Evolutionary conservation across 805 yeast genomes (phyloP).

Genomic region (Nakazawaea ambrosiae): DNA sequence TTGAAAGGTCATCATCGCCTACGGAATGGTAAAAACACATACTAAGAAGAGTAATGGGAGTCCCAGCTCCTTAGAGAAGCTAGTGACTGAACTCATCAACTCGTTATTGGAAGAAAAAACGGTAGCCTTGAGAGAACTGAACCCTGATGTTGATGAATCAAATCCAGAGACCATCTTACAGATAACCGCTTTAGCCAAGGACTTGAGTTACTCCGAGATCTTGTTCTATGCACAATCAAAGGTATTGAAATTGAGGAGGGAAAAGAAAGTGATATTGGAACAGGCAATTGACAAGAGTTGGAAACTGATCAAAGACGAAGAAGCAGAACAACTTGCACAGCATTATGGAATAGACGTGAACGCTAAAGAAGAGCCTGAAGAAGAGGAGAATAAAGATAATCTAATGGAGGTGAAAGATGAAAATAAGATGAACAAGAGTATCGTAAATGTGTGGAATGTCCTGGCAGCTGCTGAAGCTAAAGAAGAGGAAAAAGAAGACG

Average conservation of each 20-base stretch:
- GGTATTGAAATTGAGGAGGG: constrained; percentile 62
- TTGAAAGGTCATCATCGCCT: too few relatives aligned
- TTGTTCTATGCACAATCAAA: constrained; percentile 53
- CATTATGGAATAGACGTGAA: constrained; percentile 20
- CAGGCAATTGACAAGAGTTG: constrained; percentile 58
- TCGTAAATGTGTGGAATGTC: constrained; percentile 63
- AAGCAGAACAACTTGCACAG: constrained; percentile 44
- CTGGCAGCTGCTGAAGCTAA: too few relatives aligned
- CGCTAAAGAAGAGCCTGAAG: constrained; percentile 11
- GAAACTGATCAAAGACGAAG: constrained; percentile 50
- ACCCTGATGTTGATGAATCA: constrained; percentile 23
- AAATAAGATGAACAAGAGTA: constrained; percentile 70
- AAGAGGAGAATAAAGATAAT: constrained; percentile 27
- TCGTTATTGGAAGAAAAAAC: constrained; percentile 55
- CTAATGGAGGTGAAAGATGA: constrained; percentile 60
- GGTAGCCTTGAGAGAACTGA: constrained; percentile 28
- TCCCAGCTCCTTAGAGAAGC: constrained; percentile 41
- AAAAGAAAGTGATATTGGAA: constrained; percentile 57
- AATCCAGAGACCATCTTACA: constrained; percentile 29
- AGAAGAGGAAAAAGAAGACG: constrained; percentile 11
- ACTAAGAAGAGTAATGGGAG: constrained; percentile 18
- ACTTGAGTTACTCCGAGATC: constrained; percentile 44
- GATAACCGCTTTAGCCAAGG: constrained; percentile 48
- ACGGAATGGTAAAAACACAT: constrained; percentile 17
- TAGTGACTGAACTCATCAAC: constrained; percentile 48